Base-by-base conservation (phyloP, 208 protist genomes). In the Crithidia acanthocephali region DNA sequence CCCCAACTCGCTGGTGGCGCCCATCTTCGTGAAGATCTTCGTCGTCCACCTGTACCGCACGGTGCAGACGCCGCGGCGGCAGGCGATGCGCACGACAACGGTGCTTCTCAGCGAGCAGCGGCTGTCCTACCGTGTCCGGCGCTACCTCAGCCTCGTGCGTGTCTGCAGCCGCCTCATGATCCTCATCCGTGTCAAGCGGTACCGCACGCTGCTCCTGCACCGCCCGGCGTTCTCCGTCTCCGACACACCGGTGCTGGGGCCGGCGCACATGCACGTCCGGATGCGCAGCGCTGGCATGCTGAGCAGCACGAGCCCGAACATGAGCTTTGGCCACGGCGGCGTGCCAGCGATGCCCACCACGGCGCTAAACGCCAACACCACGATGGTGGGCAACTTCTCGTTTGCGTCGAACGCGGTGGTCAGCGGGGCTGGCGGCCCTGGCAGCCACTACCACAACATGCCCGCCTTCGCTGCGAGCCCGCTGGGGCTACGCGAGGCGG, bases 151-250 rank as follows among this genome's bases (percentile, higher is more conserved):
- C 30, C 56, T 86, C 10, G 79, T 66, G 9, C 73, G 80, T 16
- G 72, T 95, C n/a, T 90, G 82, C 74, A 74, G 81, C 32, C 80
- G 86, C 1, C 35, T 95, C 20, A 92, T 92, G 90, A 64, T 92
- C 35, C 48, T 74, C 35, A 84, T 93, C 44, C 58, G 83, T 18
- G 70, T 80, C 10, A 83, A 79, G 45, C 83, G 90, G 42, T 87
- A 90, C 55, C 60, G 74, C 15, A 22, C 16, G 15, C 37, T 74
- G n/a, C 45, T 75, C 30, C 15, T 66, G 33, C 23, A 32, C 27
- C 68, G 40, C 32, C 30, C 30, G 2, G 16, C 35, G 7, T 2
- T 35, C 23, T 48, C 42, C 28, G 45, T 48, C 35, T 28, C 50
- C n/a, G 23, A 16, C 25, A 58, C 62, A 10, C 32, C 61, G 2